phyloP scores from a whole-genome alignment of 1,284 basidiomycete species.

The Leccinum proximum region DNA sequence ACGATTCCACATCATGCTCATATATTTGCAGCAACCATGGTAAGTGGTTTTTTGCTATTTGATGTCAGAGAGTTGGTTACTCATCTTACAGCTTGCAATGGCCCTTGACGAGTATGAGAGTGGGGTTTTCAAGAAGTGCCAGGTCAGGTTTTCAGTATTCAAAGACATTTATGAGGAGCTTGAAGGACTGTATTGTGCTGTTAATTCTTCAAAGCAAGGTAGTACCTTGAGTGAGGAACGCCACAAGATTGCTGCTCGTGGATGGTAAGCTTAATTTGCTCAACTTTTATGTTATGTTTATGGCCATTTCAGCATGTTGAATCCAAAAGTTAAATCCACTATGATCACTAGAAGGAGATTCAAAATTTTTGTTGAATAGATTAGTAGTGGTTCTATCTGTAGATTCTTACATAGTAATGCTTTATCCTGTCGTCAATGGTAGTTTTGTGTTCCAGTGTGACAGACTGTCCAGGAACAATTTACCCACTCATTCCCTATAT shows the following conservation, averaged over 20 bases:
- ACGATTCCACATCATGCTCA: not conserved
- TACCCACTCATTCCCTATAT: too few species aligned
- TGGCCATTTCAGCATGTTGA: not conserved
- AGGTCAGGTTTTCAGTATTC: not conserved
- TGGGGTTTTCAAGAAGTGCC: not conserved
- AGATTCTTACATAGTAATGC: not conserved
- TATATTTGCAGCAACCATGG: not conserved
- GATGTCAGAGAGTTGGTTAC: not conserved
- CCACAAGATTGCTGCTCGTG: not conserved
- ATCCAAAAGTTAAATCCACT: not conserved
- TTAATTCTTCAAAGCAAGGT: not conserved
- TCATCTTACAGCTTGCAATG: not conserved
- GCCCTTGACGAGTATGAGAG: not conserved
- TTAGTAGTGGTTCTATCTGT: not conserved
- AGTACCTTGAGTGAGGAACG: not conserved
- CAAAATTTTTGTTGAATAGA: not conserved
- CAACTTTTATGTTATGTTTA: not conserved
- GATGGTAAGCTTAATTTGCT: not conserved
- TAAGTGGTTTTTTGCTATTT: not conserved
- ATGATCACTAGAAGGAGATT: not conserved
- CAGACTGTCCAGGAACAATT: too few species aligned
- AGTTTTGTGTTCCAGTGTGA: too few species aligned
- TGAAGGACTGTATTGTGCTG: not conserved
- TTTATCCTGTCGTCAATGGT: not conserved
- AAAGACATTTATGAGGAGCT: not conserved